These are phyloP conservation scores for Tillandsia leiboldiana DNA, from an alignment of 176 grass and related monocot species.

Conservation along the genomic window DNA sequence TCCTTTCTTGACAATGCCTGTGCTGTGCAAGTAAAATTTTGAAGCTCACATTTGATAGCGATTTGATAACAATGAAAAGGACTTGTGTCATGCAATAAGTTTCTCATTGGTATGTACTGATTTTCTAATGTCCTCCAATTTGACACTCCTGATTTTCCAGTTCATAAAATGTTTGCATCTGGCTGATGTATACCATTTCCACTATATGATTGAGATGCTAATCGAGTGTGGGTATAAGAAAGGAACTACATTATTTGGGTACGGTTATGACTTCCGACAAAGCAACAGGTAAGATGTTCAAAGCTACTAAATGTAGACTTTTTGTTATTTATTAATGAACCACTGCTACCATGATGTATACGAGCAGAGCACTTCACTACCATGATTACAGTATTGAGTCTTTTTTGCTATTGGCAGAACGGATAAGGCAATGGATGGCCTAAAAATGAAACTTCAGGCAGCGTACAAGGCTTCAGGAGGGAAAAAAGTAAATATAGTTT, in stretches of 20 bases:
- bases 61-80: no score
- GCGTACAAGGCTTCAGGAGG: slow-evolving; percentile 79
- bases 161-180: slow-evolving; percentile 48
- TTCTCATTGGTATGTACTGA: background rate
- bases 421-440: slow-evolving; percentile 69
- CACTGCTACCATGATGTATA: no score
- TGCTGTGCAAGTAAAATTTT: no score
- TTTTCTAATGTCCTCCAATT: slow-evolving; percentile 7
- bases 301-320: background rate
- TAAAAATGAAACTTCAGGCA: slow-evolving; percentile 74
- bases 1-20: no score
- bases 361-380: no score
- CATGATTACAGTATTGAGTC: no score
- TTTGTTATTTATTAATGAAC: background rate
- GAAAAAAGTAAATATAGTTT: slow-evolving; percentile 82
- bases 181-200: slow-evolving; percentile 80
- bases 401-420: slow-evolving; percentile 43
- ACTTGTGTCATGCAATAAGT: no score
- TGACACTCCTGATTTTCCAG: slow-evolving; percentile 27
- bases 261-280: slow-evolving; percentile 94
- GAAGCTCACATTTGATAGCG: no score
- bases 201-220: slow-evolving; percentile 93
- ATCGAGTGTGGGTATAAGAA: slow-evolving; percentile 72
- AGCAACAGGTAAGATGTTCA: slow-evolving; percentile 58
- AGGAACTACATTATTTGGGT: slow-evolving; percentile 84